Conservation (phyloP, 2,329 filamentous ascomycete genomes). For the Phialophora chinensis region DNA sequence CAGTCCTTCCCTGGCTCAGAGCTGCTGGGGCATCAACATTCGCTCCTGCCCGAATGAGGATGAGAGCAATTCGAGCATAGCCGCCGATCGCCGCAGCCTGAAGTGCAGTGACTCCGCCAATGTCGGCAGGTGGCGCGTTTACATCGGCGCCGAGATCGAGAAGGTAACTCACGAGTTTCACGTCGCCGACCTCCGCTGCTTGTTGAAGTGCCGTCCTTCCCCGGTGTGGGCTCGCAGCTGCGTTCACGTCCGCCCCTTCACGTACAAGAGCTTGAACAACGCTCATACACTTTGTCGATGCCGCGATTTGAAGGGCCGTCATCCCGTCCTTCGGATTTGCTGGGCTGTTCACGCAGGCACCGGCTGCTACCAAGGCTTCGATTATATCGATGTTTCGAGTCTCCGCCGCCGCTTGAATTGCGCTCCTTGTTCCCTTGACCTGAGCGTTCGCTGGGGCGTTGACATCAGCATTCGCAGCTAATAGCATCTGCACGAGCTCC, state of each 20-base stretch:
- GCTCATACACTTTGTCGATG: background rate
- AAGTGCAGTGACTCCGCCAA: constrained; percentile 8
- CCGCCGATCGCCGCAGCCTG: constrained; percentile 1
- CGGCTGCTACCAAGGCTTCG: background rate
- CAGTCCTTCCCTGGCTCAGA: constrained; percentile 38
- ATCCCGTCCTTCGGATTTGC: background rate
- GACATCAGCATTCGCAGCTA: background rate
- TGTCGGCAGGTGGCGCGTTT: background rate
- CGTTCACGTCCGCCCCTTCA: constrained; percentile 1
- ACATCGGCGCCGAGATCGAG: constrained; percentile 4
- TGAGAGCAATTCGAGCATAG: background rate
- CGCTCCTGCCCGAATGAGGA: constrained; percentile 1
- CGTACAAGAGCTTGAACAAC: background rate
- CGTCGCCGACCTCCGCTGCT: background rate
- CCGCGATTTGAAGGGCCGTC: constrained; percentile 5
- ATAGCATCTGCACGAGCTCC: background rate
- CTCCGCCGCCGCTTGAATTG: background rate
- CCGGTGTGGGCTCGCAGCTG: background rate
- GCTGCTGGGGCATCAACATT: constrained; percentile 19
- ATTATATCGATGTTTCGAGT: background rate
- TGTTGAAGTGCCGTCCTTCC: constrained; percentile 1
- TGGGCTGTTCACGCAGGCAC: background rate
- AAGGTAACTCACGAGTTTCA: background rate
- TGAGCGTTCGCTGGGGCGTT: background rate
- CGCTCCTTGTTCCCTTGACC: background rate